Conservation (phyloP, 768 basidiomycete genomes). For the Kwoniella dejecticola region DNA sequence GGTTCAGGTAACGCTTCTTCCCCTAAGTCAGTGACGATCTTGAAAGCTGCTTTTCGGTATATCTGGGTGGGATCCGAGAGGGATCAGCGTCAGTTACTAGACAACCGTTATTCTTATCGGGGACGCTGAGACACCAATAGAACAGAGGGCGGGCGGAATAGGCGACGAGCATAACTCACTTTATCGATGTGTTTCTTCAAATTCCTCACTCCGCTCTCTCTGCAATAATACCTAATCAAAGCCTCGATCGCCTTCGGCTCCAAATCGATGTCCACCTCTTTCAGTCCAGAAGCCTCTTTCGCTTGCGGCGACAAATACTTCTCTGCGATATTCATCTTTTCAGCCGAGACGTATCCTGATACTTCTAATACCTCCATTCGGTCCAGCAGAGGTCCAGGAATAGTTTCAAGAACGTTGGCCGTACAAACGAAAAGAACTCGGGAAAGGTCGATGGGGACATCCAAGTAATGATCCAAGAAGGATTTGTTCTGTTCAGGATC, state of each 20-base stretch:
- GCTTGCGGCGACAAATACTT: conserved; percentile 90
- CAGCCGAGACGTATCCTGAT: conserved; percentile 89
- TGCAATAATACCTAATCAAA: conserved; percentile 94
- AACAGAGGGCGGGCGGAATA: neutral
- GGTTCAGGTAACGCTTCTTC: conserved; percentile 79
- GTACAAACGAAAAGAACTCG: conserved; percentile 98
- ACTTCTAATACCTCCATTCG: conserved; percentile 97
- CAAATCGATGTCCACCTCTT: conserved; percentile 77
- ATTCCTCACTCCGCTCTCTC: conserved; percentile 94
- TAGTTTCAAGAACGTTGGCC: conserved; percentile 90
- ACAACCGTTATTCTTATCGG: no score
- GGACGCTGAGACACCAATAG: neutral
- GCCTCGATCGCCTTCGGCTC: conserved; percentile 76
- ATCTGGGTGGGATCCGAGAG: conserved; percentile 65
- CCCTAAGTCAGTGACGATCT: conserved; percentile 84
- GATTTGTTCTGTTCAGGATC: conserved; percentile 93
- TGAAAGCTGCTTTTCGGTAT: conserved; percentile 91
- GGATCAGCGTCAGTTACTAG: no score
- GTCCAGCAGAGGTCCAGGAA: conserved; percentile 88
- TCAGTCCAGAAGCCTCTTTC: conserved; percentile 83
- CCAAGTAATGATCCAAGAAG: conserved; percentile 98
- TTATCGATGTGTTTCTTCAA: conserved; percentile 99
- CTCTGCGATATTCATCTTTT: conserved; percentile 84
- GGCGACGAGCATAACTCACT: conserved; percentile 60
- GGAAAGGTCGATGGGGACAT: conserved; percentile 93